Evolutionary conservation across 495 filamentous ascomycete genomes (phyloP).

Genomic region (Articulospora tetracladia): DNA sequence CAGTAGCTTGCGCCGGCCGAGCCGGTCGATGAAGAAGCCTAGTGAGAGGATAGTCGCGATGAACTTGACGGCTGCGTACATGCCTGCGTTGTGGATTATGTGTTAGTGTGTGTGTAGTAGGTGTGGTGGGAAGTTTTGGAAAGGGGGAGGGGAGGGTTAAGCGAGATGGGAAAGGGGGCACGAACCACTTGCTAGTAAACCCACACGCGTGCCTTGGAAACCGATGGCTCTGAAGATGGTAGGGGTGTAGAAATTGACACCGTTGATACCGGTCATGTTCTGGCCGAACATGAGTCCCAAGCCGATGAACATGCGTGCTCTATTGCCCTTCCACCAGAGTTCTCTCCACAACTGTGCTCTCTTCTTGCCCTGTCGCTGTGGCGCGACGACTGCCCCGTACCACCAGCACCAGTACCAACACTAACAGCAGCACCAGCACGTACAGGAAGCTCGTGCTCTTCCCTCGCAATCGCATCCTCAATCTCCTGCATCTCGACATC

Average conservation of each 20-base stretch:
- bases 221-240: slow-evolving; percentile 59
- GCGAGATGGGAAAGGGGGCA: slow-evolving; percentile 34
- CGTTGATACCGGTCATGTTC: slow-evolving; percentile 62
- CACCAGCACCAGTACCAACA: no score
- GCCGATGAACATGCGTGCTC: slow-evolving; percentile 58
- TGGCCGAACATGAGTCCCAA: slow-evolving; percentile 63
- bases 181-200: slow-evolving; percentile 46
- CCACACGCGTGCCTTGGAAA: slow-evolving; percentile 43
- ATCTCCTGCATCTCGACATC: slow-evolving; percentile 61
- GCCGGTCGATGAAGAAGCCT: slow-evolving; percentile 44
- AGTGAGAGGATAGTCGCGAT: slow-evolving; percentile 58
- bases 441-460: background rate
- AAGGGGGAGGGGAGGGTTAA: no score
- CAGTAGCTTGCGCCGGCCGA: slow-evolving; percentile 60
- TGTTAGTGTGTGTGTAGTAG: no score
- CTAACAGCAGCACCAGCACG: no score
- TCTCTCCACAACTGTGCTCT: slow-evolving; percentile 34
- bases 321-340: slow-evolving; percentile 49
- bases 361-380: background rate
- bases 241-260: slow-evolving; percentile 59
- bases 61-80: slow-evolving; percentile 45
- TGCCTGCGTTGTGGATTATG: slow-evolving; percentile 5
- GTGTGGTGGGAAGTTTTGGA: background rate
- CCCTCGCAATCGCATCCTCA: slow-evolving; percentile 48
- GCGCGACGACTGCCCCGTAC: no score